These are phyloP conservation scores for Nitzschia sp. DNA, from an alignment of 108 stramenopile species.

Conservation along the genomic window DNA sequence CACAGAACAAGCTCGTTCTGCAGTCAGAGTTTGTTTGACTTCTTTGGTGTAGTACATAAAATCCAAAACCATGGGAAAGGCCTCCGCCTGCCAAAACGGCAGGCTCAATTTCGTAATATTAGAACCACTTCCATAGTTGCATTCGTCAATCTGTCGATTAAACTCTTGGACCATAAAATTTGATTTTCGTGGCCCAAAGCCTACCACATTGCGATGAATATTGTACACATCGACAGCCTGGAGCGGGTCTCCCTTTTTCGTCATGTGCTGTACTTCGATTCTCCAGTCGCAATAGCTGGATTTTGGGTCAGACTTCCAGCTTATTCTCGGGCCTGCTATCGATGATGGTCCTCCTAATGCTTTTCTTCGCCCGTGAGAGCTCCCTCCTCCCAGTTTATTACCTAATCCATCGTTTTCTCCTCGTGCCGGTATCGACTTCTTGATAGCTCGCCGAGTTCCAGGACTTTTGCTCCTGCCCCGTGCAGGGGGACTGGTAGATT, in stretches of 20 bases:
- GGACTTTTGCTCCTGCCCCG: background rate
- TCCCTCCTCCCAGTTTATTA: conserved; percentile 6
- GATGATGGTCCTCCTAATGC: background rate
- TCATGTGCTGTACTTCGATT: conserved; percentile 10
- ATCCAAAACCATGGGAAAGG: conserved; percentile 38
- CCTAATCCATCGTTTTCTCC: conserved; percentile 1
- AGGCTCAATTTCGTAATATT: conserved; percentile 17
- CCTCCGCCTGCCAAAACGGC: conserved; percentile 26
- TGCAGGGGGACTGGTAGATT: background rate
- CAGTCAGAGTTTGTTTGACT: conserved; percentile 32
- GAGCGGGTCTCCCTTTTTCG: background rate
- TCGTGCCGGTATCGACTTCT: background rate
- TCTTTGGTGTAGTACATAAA: conserved; percentile 39
- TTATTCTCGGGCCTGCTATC: conserved; percentile 15
- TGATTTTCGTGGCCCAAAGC: conserved; percentile 34
- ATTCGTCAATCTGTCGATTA: conserved; percentile 6
- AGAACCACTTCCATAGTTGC: background rate
- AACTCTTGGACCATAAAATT: conserved; percentile 16
- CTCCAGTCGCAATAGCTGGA: conserved; percentile 37
- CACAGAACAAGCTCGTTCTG: conserved; percentile 28
- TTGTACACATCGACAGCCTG: conserved; percentile 22
- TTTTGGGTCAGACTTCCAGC: conserved; percentile 39
- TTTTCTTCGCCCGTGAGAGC: background rate
- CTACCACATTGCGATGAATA: conserved; percentile 37
- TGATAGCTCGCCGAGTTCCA: background rate